Conservation (phyloP, 768 basidiomycete genomes). For the Tulasnella sp. region DNA sequence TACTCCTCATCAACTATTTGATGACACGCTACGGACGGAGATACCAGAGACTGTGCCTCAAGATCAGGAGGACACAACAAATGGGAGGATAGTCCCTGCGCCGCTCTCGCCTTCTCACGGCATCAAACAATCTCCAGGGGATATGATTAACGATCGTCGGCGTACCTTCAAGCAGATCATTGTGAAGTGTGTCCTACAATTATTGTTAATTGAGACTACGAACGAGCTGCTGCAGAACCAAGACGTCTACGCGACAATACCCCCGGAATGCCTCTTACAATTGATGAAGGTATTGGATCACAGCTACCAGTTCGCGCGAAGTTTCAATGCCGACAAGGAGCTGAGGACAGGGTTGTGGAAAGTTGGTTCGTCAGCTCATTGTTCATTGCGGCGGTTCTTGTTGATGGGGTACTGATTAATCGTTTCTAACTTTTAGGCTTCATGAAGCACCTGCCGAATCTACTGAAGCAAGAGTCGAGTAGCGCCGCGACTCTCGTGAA, state of each 20-base stretch:
- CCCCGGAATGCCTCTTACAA: slow-evolving; percentile 82
- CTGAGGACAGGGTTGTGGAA: slow-evolving; percentile 95
- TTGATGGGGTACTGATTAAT: too few species aligned
- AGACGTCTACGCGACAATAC: slow-evolving; percentile 85
- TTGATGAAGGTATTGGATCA: slow-evolving; percentile 95
- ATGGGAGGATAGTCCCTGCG: slow-evolving; percentile 66
- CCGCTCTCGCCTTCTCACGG: slow-evolving; percentile 66
- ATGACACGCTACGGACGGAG: slow-evolving; percentile 79
- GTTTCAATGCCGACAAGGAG: slow-evolving; percentile 98
- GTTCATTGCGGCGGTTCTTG: neutral
- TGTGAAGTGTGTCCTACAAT: slow-evolving; percentile 96
- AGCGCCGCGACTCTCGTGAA: slow-evolving; percentile 92
- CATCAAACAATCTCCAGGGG: slow-evolving; percentile 36
- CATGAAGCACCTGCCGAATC: slow-evolving; percentile 98
- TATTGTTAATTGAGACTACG: slow-evolving; percentile 93
- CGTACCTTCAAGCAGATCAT: slow-evolving; percentile 97
- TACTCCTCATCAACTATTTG: slow-evolving; percentile 93
- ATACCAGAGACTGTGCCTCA: slow-evolving; percentile 39
- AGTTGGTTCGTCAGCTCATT: slow-evolving; percentile 73
- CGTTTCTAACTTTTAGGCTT: slow-evolving; percentile 52
- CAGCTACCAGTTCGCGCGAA: slow-evolving; percentile 92
- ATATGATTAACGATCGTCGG: slow-evolving; percentile 57
- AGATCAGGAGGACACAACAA: slow-evolving; percentile 38
- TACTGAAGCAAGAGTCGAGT: slow-evolving; percentile 95
- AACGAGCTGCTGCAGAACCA: slow-evolving; percentile 90